Evolutionary conservation across 2,329 filamentous ascomycete species (phyloP), one percentile per base, ranked within the genome.

Genomic region (Alternaria brassicae): DNA sequence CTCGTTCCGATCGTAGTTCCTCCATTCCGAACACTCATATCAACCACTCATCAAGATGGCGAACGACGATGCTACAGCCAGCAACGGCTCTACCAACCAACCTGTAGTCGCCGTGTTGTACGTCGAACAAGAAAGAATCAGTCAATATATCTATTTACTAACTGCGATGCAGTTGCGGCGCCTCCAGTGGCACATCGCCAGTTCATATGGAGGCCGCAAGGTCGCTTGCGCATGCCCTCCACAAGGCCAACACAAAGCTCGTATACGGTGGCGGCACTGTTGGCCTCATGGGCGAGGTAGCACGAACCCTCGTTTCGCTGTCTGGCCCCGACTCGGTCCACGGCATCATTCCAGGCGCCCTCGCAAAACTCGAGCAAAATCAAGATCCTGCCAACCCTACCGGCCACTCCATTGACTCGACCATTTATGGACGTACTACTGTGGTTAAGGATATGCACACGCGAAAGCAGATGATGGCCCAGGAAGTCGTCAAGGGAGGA

Each of bases 401-500:
- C 69, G 74, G 66, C 77, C 71, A 84, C 70, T 69, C 67, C 10
- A 88, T 90, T 48, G 86, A 89, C 59, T 84, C 88, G 74, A 72
- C 80, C 4, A 78, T 88, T 4, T 99, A 92, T 76, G 95, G 95
- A 9, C 83, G 85, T 41, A 97, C 93, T 12, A 97, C 93, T 0
- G 88, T 97, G 8, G 95, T 98, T 27, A 85, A 88, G 68, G 93
- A 97, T 76, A 99, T 99, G 95, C 95, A 99, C 80, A 93, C 92
- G 40, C 88, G 95, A 65, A 99, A 99, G 83, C 88, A 91, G 68
- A 84, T 95, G 81, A 98, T 99, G 95, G 94, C 93, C 6, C 84
- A 88, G 70, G 91, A 94, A 77, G 93, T 98, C 15, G 85, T 96
- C 23, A 85, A 87, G 19, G 92, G 92, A 25, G 93, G 91, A 0